These are phyloP conservation scores for Sutorius australiensis DNA, from an alignment of 768 basidiomycete genomes.

Conservation along the genomic window DNA sequence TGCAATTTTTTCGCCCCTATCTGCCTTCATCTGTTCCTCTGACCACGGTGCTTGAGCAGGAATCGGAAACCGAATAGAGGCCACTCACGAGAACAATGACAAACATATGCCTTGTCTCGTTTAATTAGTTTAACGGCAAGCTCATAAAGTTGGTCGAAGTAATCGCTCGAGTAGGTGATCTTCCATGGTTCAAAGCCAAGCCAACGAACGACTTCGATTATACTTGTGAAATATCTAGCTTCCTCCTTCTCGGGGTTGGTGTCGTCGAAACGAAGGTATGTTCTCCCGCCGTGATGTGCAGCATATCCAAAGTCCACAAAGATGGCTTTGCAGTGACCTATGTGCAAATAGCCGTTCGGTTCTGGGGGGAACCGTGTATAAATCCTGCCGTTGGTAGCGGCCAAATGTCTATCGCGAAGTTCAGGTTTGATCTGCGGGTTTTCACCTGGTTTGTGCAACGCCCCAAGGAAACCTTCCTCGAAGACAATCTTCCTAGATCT, in stretches of 20 bases:
- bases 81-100: constrained; percentile 87
- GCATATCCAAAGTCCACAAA: constrained; percentile 99
- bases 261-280: constrained; percentile 95
- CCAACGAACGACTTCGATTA: constrained; percentile 94
- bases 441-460: constrained; percentile 88
- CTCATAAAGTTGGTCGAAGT: constrained; percentile 84
- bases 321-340: constrained; percentile 98
- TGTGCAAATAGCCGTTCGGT: constrained; percentile 94
- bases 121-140: constrained; percentile 86
- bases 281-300: constrained; percentile 86
- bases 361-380: constrained; percentile 98
- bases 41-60: constrained; percentile 7
- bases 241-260: constrained; percentile 99
- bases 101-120: constrained; percentile 91
- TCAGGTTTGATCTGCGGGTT: constrained; percentile 82
- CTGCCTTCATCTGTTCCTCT: constrained; percentile 91
- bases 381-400: constrained; percentile 75
- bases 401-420: constrained; percentile 78
- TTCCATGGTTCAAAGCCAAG: constrained; percentile 97
- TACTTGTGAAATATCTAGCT: constrained; percentile 92
- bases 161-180: constrained; percentile 98
- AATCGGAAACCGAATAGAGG: not conserved
- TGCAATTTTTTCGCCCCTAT: constrained; percentile 82
- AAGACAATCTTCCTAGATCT: constrained; percentile 65
- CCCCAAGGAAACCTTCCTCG: constrained; percentile 90